Base-by-base conservation (phyloP, 2,329 filamentous ascomycete species). In the Penicillium concentricum region DNA sequence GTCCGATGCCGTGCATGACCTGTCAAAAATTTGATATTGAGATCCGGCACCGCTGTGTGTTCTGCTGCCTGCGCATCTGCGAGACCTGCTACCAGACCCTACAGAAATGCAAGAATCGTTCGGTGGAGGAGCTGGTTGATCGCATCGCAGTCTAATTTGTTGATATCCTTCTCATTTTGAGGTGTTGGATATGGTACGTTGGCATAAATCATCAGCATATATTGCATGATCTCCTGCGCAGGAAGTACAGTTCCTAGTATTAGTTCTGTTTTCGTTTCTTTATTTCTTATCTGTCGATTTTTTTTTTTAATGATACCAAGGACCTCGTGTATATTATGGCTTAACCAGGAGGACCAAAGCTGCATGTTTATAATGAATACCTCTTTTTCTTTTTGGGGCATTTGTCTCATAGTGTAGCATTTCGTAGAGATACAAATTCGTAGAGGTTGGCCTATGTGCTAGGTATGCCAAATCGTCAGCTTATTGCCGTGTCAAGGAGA, bases 1-100 rank as follows among this genome's bases (percentile, higher is more conserved):
- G 74, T 60, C 66, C 75, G 5, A 64, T 76, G 34, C 76, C 75
- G 10, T 78, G 76, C 62, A 77, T 78, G 75, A 71, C 74, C 4
- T 78, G 76, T 57, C 70, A 71, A 35, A 73, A 74, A 48, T 66
- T 68, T 13, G 74, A 77, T 51, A 69, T 66, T 3, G 69, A 76
- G 57, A 63, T 71, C 20, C 67, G 74, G 10, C 69, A 73, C 58
- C 71, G 71, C 35, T 78, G 76, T 57, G 70, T 74, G 7, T 78
- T 76, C 51, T 78, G 76, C 51, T 74, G 69, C 50, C 57, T 78
- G 61, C 69, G 76, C 5, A 68, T 78, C 38, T 78, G 76, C 51
- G 67, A 57, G 4, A 58, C 60, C 9, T 78, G 76, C 56, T 67
- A 67, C 51, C 63, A 72, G 45, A 52, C 42, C 16, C 59, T 78